Base-by-base conservation (phyloP, 176 grass and related monocot species). In the Alloteropsis semialata region DNA sequence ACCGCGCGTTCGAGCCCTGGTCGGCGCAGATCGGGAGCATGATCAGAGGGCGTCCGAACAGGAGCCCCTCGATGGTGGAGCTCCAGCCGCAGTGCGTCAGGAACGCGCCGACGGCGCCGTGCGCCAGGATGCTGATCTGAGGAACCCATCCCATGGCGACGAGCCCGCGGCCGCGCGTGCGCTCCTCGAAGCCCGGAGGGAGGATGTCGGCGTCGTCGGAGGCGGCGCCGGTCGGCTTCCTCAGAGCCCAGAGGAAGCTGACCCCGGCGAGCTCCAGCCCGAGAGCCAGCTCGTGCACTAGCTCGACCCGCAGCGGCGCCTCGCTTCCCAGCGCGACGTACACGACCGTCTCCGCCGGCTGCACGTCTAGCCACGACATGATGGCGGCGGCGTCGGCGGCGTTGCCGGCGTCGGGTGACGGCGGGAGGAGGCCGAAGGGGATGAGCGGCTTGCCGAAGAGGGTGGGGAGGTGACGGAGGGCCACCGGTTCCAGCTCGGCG, bases 311-410 rank as follows among this genome's bases (percentile, higher is more conserved):
- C 43, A 49, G 15, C 14, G 53, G 53, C 74, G 17, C 74, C 74
- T 76, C 74, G 51, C 74, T 76, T 53, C 74, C 74, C 13, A 61
- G 55, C 37, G 54, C 54, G n/a, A 77, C 37, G 55, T 63, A 78
- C 57, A 63, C 9, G 11, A 56, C 49, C 32, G 72, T 54, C 4
- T 22, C 37, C 72, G 72, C 1, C 50, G 32, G 72, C 19, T 56
- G 72, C 50, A 19, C 72, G 72, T 75, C 72, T 19, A 75, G 72
- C 72, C 72, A 55, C 12, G 32, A 49, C 49, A 75, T 3, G 72
- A 10, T 1, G 32, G 72, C 49, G 72, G 34, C 19, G 8, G 0
- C 53, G 8, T 24, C 53, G 21, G 0, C 2, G 45, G 19, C 71
- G 18, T 36, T 36, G 10, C 29, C 46, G 17, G 29, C 29, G 29